Percentiles rank a stretch among this genome's conserved stretches.
phyloP scores from a whole-genome alignment of 805 yeast species.

The Candida palmyrensis region DNA sequence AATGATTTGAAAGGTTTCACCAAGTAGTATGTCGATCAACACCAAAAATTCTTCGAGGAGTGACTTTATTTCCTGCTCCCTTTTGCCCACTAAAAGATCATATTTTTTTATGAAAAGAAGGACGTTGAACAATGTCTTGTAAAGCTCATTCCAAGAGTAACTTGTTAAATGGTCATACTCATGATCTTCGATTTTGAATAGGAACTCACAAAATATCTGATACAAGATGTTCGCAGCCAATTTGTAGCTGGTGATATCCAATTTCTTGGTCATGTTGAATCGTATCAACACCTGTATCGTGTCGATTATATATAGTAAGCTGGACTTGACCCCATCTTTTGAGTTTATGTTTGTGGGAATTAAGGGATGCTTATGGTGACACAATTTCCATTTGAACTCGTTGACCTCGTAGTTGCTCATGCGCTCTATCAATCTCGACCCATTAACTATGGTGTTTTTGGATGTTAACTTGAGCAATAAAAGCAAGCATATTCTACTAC shows the following conservation, averaged over 20 bases:
- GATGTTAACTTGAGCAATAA: constrained; percentile 22
- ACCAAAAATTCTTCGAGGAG: constrained; percentile 19
- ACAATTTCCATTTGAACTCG: constrained; percentile 38
- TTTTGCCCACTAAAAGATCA: constrained; percentile 11
- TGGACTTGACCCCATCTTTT: constrained; percentile 20
- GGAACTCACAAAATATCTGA: constrained; percentile 16
- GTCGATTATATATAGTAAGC: constrained; percentile 30
- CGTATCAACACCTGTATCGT: constrained; percentile 23
- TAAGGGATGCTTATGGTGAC: constrained; percentile 34
- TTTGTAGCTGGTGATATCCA: constrained; percentile 26
- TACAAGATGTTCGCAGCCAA: constrained; percentile 22
- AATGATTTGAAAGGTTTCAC: constrained; percentile 12
- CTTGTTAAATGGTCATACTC: constrained; percentile 7
- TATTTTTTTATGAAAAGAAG: constrained; percentile 24
- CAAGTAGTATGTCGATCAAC: constrained; percentile 14
- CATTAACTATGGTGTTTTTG: not conserved
- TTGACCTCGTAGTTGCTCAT: constrained; percentile 17
- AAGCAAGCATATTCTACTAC: constrained; percentile 22
- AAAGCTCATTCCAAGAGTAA: constrained; percentile 34
- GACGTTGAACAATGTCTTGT: constrained; percentile 22
- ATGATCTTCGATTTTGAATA: constrained; percentile 11
- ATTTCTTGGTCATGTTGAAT: constrained; percentile 33
- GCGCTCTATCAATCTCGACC: constrained; percentile 5
- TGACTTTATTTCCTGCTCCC: constrained; percentile 9
- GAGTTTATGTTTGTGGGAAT: constrained; percentile 20